Evolutionary conservation across 371 early-diverging fungal species (phyloP), one percentile per base, ranked within the genome.

Genomic region (Umbelopsis sp.): DNA sequence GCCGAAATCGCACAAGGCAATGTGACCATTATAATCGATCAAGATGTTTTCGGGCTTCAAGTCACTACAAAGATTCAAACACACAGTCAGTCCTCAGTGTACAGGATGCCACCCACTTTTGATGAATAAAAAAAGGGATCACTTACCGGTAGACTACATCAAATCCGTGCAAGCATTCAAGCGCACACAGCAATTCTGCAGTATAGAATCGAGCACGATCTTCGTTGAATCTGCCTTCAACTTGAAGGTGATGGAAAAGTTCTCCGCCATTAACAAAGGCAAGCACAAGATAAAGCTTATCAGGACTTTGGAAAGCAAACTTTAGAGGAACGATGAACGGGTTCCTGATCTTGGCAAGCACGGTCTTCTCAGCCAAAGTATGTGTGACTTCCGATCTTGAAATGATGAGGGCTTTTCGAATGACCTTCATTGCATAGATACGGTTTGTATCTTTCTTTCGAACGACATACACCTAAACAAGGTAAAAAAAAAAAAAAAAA

Each of bases 1-100:
- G 0, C 99, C 99, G 85, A 98, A 98, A 86, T 99, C 99, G 78
- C 95, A 94, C 41, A 99, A 87, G 8, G 96, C 96, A 76, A 99
- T 97, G 80, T 98, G 98, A 24, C 99, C 99, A 32, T 90, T 91
- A 77, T 91, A 92, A 79, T 94, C 95, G n/a, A 99, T 83, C 67
- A 98, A 82, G 66, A 99, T 97, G 80, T 98, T 98, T 67, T 98
- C 99, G 9, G 97, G 97, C 73, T 97, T 97, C 44, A 97, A 82
- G 78, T 97, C 99, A 66, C 93, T 86, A 69, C 11, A 46, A 48
- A 41, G 3, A 41, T 41, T 22, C 41, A 41, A 41, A 41, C 29
- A 29, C 29, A 29, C 29, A 29, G 29, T 29, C 29, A 29, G 29
- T 29, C 29, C 29, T 29, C 29, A 29, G 29, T 29, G 29, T 29